Base-by-base conservation (phyloP, 495 filamentous ascomycete genomes). In the Oidiodendron maius region DNA sequence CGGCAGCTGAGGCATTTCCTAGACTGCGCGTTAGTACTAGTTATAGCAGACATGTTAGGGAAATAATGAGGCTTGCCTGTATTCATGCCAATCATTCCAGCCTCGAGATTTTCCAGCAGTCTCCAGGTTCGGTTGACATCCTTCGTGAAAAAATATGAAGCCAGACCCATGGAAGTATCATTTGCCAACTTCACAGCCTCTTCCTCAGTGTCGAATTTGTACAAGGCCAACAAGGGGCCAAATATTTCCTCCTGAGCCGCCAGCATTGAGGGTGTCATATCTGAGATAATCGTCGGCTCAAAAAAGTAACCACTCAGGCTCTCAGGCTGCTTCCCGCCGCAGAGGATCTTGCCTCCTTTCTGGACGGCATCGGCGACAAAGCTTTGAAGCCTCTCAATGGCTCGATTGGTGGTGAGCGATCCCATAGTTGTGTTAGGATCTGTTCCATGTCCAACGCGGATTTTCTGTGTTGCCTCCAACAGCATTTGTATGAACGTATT, bases 41-140 rank as follows among this genome's bases (percentile, higher is more conserved):
- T n/a, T n/a, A n/a, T n/a, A n/a, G n/a, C n/a, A n/a, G n/a, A n/a
- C n/a, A n/a, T n/a, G n/a, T n/a, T n/a, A n/a, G 4, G 12, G 18
- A 76, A 30, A 5, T 5, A 30, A 30, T 30, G 26, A 5, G 5
- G 5, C 26, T 5, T 5, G 12, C 82, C 80, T 32, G 76, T 81
- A 47, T 84, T 83, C 65, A 84, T 53, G 5, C 80, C 83, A 51
- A 87, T 80, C 83, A 87, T 86, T 1, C 83, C 83, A 3, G 83
- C 81, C 60, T 87, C 83, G 26, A 87, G 61, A 40, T 82, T 83
- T 64, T 86, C 83, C 53, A 86, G 67, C 59, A 87, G 57, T 37
- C 83, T 65, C 83, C 83, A 86, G 52, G 79, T 69, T 1, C 83
- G 75, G 56, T 86, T 81, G n/a, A 84, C 65, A 51, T 86, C 80